Conservation (phyloP, 164 flowering plant species). For the Amborella trichopoda region DNA sequence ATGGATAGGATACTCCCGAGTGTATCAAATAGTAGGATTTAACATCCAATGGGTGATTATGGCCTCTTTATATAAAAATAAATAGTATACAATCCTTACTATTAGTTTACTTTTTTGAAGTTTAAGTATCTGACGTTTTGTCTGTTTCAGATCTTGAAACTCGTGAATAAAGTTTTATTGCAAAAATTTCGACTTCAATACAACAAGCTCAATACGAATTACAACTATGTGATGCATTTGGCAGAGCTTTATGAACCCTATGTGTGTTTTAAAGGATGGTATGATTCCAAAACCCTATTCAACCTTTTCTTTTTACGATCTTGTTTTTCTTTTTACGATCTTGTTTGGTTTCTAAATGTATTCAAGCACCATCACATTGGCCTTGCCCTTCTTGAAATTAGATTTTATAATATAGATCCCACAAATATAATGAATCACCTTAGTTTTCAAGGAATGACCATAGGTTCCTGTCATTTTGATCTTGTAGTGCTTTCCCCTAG, state of each 20-base stretch:
- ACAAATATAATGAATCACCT: neutral
- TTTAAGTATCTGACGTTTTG: neutral
- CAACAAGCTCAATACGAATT: conserved; percentile 20
- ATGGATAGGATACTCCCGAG: too few species aligned
- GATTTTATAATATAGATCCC: neutral
- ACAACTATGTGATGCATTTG: conserved; percentile 27
- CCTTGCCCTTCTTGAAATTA: too few species aligned
- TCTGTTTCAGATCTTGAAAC: conserved; percentile 24
- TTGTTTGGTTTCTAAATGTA: neutral
- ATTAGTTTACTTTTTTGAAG: too few species aligned
- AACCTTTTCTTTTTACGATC: neutral
- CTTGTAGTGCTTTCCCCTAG: too few species aligned
- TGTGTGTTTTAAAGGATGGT: conserved; percentile 44
- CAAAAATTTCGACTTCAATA: conserved; percentile 9
- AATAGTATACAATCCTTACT: too few species aligned
- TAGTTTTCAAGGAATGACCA: too few species aligned
- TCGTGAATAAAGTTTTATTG: conserved; percentile 29
- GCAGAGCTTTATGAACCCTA: conserved; percentile 48
- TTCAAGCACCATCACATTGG: too few species aligned
- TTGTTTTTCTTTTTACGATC: too few species aligned
- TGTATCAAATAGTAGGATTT: too few species aligned
- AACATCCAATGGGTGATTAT: too few species aligned
- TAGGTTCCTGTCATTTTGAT: too few species aligned
- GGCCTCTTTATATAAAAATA: too few species aligned
- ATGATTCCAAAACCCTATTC: conserved; percentile 8